A percentile compares a stretch with the other conserved stretches of the same genome.
Evolutionary conservation across 2,329 filamentous ascomycete species (phyloP).

Genomic region (Mariannaea sp.): DNA sequence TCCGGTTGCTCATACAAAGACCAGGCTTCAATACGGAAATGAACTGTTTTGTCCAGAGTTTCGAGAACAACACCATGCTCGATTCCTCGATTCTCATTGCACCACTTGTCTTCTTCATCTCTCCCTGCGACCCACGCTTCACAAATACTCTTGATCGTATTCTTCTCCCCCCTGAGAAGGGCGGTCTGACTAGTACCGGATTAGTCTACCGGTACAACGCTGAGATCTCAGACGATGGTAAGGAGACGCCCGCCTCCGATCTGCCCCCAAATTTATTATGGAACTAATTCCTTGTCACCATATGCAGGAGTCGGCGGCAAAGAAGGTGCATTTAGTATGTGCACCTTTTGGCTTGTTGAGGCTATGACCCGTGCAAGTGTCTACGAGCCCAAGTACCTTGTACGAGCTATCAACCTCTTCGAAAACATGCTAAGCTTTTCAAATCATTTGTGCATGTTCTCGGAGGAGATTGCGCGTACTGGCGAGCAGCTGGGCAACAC

Average conservation of each 20-base stretch:
- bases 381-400: conserved; percentile 68
- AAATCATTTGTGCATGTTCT: conserved; percentile 79
- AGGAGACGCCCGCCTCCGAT: conserved; percentile 23
- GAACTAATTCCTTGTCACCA: conserved; percentile 9
- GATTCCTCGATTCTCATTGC: conserved; percentile 79
- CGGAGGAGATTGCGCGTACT: conserved; percentile 74
- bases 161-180: conserved; percentile 72
- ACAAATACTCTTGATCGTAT: conserved; percentile 73
- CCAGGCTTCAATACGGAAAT: conserved; percentile 71
- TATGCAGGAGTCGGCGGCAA: conserved; percentile 68
- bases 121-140: conserved; percentile 78
- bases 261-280: background rate
- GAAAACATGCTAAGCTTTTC: conserved; percentile 79
- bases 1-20: conserved; percentile 12
- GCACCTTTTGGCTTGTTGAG: conserved; percentile 83
- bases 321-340: conserved; percentile 81
- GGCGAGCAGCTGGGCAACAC: conserved; percentile 82
- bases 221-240: conserved; percentile 70
- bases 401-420: conserved; percentile 69
- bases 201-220: conserved; percentile 79
- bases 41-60: conserved; percentile 75
- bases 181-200: conserved; percentile 74
- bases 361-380: conserved; percentile 71
- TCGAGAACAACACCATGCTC: conserved; percentile 70
- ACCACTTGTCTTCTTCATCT: conserved; percentile 78